phyloP scores from a whole-genome alignment of 2,329 filamentous ascomycete species.

The Microdochium paspali region DNA sequence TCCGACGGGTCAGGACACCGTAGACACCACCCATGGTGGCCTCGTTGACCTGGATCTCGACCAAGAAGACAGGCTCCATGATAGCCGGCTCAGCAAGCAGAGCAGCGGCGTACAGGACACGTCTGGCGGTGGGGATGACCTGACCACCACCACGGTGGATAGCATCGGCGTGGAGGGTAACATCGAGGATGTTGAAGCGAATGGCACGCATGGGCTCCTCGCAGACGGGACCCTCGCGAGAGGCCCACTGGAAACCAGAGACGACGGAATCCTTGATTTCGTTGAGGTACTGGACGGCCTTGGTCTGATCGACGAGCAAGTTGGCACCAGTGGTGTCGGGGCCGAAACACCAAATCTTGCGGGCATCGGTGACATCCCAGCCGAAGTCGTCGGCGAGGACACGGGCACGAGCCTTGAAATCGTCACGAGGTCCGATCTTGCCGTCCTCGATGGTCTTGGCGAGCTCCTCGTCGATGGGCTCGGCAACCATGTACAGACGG shows the following conservation, averaged over 20 bases:
- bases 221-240: conserved; percentile 90
- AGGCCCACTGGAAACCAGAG: conserved; percentile 99
- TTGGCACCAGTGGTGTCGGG: conserved; percentile 97
- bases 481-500: conserved; percentile 93
- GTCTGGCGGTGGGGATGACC: conserved; percentile 94
- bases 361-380: conserved; percentile 99
- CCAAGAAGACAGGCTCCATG: conserved; percentile 95
- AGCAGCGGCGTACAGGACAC: conserved; percentile 89
- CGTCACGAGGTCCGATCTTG: conserved; percentile 90
- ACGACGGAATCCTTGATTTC: conserved; percentile 99
- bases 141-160: conserved; percentile 99
- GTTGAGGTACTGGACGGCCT: conserved; percentile 99
- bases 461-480: conserved; percentile 88
- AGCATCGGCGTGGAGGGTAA: conserved; percentile 98
- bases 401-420: conserved; percentile 98
- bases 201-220: conserved; percentile 97
- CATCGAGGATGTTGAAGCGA: conserved; percentile 99
- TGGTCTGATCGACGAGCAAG: conserved; percentile 98
- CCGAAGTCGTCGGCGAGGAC: conserved; percentile 91
- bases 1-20: conserved; percentile 91
- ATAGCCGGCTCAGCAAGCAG: conserved; percentile 88
- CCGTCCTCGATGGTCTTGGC: conserved; percentile 81
- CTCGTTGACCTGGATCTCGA: conserved; percentile 99
- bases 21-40: conserved; percentile 99
- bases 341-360: conserved; percentile 99